phyloP scores from a whole-genome alignment of 2,329 filamentous ascomycete species.

The Pyricularia grisea region DNA sequence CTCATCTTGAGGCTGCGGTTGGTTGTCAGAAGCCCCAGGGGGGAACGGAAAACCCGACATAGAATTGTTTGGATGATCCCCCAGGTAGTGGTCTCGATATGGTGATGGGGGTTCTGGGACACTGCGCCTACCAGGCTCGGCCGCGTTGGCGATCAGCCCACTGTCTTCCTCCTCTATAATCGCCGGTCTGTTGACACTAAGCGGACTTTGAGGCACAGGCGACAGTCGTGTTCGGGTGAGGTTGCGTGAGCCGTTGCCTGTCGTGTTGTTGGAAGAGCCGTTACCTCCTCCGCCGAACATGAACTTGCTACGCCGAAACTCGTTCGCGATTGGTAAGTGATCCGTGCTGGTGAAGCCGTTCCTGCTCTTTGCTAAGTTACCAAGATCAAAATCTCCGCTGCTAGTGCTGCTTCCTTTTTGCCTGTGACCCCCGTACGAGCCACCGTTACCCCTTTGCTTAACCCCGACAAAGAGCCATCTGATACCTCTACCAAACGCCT shows the following conservation, averaged over 20 bases:
- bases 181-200: conserved; percentile 7
- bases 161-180: conserved; percentile 16
- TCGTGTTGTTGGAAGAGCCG: neutral
- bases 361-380: conserved; percentile 11
- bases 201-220: conserved; percentile 1
- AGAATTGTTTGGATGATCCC: neutral
- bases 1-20: neutral
- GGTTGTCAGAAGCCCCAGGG: neutral
- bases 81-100: conserved; percentile 5
- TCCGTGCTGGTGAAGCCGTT: conserved; percentile 24
- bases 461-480: conserved; percentile 74
- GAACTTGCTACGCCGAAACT: conserved; percentile 24
- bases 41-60: neutral
- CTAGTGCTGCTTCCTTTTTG: conserved; percentile 11
- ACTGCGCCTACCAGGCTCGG: conserved; percentile 13
- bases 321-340: conserved; percentile 26
- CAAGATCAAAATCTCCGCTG: conserved; percentile 5
- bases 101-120: conserved; percentile 8
- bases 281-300: conserved; percentile 8
- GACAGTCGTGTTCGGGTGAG: conserved; percentile 6
- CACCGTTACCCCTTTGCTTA: conserved; percentile 45
- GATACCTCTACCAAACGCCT: conserved; percentile 67
- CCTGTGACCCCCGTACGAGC: conserved; percentile 30
- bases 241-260: neutral
- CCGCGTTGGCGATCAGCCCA: conserved; percentile 23